phyloP scores from a whole-genome alignment of 1,284 basidiomycete species.

The Microbotryum saponariae region DNA sequence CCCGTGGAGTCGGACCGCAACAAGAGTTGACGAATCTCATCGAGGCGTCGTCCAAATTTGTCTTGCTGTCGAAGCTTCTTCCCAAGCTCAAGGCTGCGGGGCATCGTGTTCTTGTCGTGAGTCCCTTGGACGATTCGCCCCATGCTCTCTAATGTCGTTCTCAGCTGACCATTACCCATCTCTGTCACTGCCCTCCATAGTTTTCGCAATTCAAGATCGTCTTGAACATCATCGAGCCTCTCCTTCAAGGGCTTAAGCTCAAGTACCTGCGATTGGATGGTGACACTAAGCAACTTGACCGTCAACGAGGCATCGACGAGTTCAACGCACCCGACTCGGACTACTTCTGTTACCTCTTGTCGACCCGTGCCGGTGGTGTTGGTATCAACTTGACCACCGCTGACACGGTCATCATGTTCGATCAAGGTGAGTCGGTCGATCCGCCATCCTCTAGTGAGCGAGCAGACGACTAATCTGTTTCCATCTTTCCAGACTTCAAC shows the following conservation, averaged over 20 bases:
- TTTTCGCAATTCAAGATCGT: slow-evolving; percentile 39
- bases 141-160: not conserved
- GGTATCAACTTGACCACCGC: slow-evolving; percentile 50
- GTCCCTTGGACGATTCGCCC: not conserved
- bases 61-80: slow-evolving; percentile 36
- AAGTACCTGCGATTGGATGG: slow-evolving; percentile 39
- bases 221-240: slow-evolving; percentile 40
- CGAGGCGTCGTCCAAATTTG: slow-evolving; percentile 64
- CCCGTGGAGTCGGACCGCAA: slow-evolving; percentile 34
- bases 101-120: slow-evolving; percentile 36
- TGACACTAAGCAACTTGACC: slow-evolving; percentile 29
- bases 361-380: slow-evolving; percentile 42
- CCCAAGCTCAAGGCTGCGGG: slow-evolving; percentile 40
- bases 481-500: slow-evolving; percentile 39
- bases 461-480: too few relatives aligned
- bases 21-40: slow-evolving; percentile 48
- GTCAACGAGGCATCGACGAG: slow-evolving; percentile 59
- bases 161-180: not conserved
- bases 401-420: slow-evolving; percentile 85
- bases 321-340: slow-evolving; percentile 81
- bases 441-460: too few relatives aligned
- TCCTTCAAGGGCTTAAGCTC: slow-evolving; percentile 38
- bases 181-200: not conserved
- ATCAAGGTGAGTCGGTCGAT: slow-evolving; percentile 43
- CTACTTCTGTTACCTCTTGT: slow-evolving; percentile 40